Conservation (phyloP, 495 filamentous ascomycete species). For the Lindgomyces ingoldianus region DNA sequence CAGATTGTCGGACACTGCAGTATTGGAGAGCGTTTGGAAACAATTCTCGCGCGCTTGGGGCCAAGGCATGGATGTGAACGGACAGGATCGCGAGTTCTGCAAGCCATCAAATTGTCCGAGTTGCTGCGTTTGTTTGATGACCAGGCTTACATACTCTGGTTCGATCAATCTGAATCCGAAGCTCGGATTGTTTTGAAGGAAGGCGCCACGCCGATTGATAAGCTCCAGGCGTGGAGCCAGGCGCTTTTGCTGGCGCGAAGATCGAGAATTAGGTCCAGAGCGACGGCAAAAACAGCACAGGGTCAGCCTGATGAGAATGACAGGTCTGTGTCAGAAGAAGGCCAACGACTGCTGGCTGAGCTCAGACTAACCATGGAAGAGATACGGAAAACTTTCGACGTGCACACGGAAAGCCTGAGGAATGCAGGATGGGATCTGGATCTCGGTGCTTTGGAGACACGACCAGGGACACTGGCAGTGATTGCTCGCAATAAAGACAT, state of each 20-base stretch:
- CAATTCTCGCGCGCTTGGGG: constrained; percentile 43
- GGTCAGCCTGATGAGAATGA: constrained; percentile 9
- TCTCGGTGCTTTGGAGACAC: constrained; percentile 60
- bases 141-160: constrained; percentile 59
- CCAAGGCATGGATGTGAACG: constrained; percentile 43
- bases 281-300: background rate
- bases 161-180: constrained; percentile 43
- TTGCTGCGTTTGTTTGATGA: constrained; percentile 56
- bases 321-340: background rate
- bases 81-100: constrained; percentile 46
- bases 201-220: constrained; percentile 49
- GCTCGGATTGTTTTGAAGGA: constrained; percentile 69
- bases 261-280: constrained; percentile 3
- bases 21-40: constrained; percentile 52
- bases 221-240: constrained; percentile 74
- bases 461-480: constrained; percentile 29
- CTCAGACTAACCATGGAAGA: constrained; percentile 44
- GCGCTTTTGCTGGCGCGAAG: constrained; percentile 60
- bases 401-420: constrained; percentile 47
- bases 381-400: constrained; percentile 46
- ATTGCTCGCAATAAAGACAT: constrained; percentile 15
- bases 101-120: constrained; percentile 42
- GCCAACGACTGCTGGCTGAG: constrained; percentile 15
- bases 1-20: constrained; percentile 52
- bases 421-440: constrained; percentile 63